A percentile compares a stretch with the other conserved stretches of the same genome.
phyloP scores from a whole-genome alignment of 352 stramenopile species.

The Globisporangium canariense region DNA sequence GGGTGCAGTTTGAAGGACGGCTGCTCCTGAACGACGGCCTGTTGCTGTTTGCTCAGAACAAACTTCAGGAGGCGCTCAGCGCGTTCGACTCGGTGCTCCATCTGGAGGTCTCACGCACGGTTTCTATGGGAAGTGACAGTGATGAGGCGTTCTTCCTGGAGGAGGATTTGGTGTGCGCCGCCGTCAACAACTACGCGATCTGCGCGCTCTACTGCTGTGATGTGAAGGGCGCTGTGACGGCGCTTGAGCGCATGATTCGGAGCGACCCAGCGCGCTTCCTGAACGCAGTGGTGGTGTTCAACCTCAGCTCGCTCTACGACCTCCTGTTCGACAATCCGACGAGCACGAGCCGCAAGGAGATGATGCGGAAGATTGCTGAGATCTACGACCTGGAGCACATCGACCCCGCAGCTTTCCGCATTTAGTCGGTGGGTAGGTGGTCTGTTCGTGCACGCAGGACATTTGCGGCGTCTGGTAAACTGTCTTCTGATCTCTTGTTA shows the following conservation, averaged over 20 bases:
- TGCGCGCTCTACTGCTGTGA: slow-evolving; percentile 82
- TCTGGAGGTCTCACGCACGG: slow-evolving; percentile 19
- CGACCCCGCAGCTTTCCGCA: slow-evolving; percentile 60
- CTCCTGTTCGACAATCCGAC: slow-evolving; percentile 72
- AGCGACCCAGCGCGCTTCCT: slow-evolving; percentile 67
- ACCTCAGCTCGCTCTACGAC: slow-evolving; percentile 80
- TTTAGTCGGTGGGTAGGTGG: slow-evolving; percentile 31
- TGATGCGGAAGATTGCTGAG: slow-evolving; percentile 78
- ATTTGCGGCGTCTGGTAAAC: not conserved
- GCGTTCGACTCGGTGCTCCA: slow-evolving; percentile 70
- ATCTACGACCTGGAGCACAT: slow-evolving; percentile 78
- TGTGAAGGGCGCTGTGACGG: slow-evolving; percentile 61
- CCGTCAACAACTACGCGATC: slow-evolving; percentile 82
- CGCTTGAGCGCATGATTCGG: slow-evolving; percentile 69
- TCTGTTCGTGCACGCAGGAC: not conserved
- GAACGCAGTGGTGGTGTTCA: slow-evolving; percentile 72
- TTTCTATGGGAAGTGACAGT: not conserved
- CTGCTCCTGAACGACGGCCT: slow-evolving; percentile 74
- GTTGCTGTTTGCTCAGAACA: slow-evolving; percentile 74
- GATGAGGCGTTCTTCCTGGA: slow-evolving; percentile 53
- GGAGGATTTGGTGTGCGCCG: slow-evolving; percentile 62
- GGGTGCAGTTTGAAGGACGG: slow-evolving; percentile 39
- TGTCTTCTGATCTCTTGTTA: slow-evolving; percentile 1
- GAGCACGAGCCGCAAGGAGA: slow-evolving; percentile 76
- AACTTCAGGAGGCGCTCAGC: slow-evolving; percentile 71